Evolutionary conservation across 2,329 filamentous ascomycete genomes (phyloP).

Genomic region (Xylariaceae sp.): DNA sequence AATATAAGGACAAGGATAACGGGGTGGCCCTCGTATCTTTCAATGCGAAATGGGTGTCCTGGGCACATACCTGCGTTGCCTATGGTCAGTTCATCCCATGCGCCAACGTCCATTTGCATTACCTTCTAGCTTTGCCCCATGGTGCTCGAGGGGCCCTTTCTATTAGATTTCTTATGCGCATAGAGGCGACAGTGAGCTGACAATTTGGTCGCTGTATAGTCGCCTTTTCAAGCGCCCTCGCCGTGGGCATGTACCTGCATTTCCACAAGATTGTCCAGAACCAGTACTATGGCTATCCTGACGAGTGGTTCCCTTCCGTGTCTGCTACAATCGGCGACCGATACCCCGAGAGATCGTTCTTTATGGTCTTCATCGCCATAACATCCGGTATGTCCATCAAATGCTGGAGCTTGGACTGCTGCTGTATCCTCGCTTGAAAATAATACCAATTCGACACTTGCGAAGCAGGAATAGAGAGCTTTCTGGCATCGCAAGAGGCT

Average conservation of each 20-base stretch:
- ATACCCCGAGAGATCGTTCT: slow-evolving; percentile 95
- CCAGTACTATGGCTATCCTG: slow-evolving; percentile 90
- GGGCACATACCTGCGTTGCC: slow-evolving; percentile 81
- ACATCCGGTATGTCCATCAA: slow-evolving; percentile 71
- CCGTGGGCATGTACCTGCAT: slow-evolving; percentile 82
- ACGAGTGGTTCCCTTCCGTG: slow-evolving; percentile 97
- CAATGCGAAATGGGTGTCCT: slow-evolving; percentile 89
- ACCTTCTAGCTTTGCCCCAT: neutral
- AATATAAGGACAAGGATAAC: slow-evolving; percentile 69
- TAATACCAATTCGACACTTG: neutral
- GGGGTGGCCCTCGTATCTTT: slow-evolving; percentile 65
- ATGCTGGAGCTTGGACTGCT: neutral
- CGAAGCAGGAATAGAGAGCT: neutral
- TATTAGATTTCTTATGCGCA: no score
- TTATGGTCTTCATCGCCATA: slow-evolving; percentile 96
- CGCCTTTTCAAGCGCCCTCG: slow-evolving; percentile 84
- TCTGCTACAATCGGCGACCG: slow-evolving; percentile 97
- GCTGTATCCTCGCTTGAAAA: neutral
- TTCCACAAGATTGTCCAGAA: slow-evolving; percentile 98
- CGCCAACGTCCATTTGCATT: neutral
- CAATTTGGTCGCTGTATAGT: slow-evolving; percentile 49
- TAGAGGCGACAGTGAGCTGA: neutral
- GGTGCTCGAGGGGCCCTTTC: neutral
- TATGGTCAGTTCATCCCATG: slow-evolving; percentile 65
- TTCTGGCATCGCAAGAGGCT: neutral